Conservation (phyloP, 164 flowering plant species). For the Vitis vinifera region ASM3070453v1 NC_081810.1:21204001-21204500, state of each 20-base stretch:
- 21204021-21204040: not conserved
- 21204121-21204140: not conserved
- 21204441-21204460: too few relatives aligned
- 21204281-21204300: slow-evolving; percentile 21
- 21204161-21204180: not conserved
- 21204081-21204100: not conserved
- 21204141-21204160: slow-evolving; percentile 5
- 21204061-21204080: not conserved
- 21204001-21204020: slow-evolving; percentile 10
- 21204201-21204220: not conserved
- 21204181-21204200: not conserved
- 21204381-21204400: slow-evolving; percentile 13
- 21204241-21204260: too few relatives aligned
- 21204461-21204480: too few relatives aligned
- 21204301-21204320: slow-evolving; percentile 6
- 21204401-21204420: not conserved
- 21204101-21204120: not conserved
- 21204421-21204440: not conserved
- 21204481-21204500: too few relatives aligned
- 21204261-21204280: not conserved
- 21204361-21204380: slow-evolving; percentile 21
- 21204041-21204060: not conserved
- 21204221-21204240: not conserved
- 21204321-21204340: slow-evolving; percentile 5
- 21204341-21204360: slow-evolving; percentile 11